Percentiles rank a stretch among this genome's conserved stretches.
Evolutionary conservation across 2,329 filamentous ascomycete species (phyloP).

Genomic region (Colletotrichum tamarilloi): DNA sequence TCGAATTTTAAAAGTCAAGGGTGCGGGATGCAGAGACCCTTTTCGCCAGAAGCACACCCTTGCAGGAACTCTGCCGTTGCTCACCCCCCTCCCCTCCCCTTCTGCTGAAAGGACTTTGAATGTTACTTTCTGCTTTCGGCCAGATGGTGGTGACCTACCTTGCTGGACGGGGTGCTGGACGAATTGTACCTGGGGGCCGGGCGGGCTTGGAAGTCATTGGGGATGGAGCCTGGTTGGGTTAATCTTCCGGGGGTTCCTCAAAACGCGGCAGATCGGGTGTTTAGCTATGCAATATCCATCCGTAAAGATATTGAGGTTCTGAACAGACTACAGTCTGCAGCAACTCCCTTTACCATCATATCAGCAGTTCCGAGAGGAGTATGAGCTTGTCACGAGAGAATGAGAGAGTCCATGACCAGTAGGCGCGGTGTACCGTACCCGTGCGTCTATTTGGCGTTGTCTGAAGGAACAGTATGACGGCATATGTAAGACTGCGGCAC

Average conservation of each 20-base stretch:
- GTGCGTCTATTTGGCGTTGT: not conserved
- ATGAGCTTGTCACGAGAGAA: not conserved
- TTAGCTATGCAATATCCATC: not conserved
- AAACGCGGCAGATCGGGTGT: not conserved
- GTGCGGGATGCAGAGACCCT: not conserved
- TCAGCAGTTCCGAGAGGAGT: not conserved
- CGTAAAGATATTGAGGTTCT: too few relatives aligned
- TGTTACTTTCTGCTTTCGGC: slow-evolving; percentile 23
- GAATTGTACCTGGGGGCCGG: too few relatives aligned
- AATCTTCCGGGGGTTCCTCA: not conserved
- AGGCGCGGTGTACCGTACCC: slow-evolving; percentile 1
- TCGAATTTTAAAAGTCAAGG: not conserved
- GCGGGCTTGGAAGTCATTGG: not conserved
- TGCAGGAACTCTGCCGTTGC: not conserved
- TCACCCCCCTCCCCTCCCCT: not conserved
- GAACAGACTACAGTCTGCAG: too few relatives aligned
- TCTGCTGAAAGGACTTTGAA: not conserved
- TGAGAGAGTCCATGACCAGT: not conserved
- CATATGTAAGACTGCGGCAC: not conserved
- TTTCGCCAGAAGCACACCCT: not conserved
- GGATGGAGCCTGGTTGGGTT: not conserved
- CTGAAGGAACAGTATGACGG: not conserved
- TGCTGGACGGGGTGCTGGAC: not conserved
- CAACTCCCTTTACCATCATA: not conserved
- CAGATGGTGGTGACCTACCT: not conserved